Base-by-base conservation (phyloP, 306 rosid genomes). In the Acacia melanoxylon region DNA sequence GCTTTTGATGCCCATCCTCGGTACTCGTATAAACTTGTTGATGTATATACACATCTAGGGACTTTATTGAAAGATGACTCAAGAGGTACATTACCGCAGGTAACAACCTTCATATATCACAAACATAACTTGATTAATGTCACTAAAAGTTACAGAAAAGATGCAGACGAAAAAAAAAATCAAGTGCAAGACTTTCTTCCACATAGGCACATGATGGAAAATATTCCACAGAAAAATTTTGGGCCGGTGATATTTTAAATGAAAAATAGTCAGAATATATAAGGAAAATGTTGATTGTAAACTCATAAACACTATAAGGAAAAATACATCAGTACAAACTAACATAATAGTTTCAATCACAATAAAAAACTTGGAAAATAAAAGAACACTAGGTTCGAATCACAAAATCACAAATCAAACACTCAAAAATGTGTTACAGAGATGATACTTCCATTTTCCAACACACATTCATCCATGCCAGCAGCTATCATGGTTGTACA, bases 1-100 rank as follows among this genome's bases (percentile, higher is more conserved):
- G 92, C 93, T 84, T 94, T 93, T 40, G 98, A 91, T 41, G 88
- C 92, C 98, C 98, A 94, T 75, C 97, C 97, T 35, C 97, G 93
- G 76, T 95, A 95, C 81, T 95, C 97, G 51, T 89, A 91, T 79
- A 95, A 93, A 85, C 94, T 87, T 19, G 97, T 93, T 77, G 97
- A 91, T 2, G 98, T 91, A 78, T 95, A 95, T 19, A 95, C 97
- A 74, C 98, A 95, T 91, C 98, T 90, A 31, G 98, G 94, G 59
- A 95, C 89, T 87, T 90, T 93, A 67, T 89, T 91, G 86, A 89
- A 92, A 81, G 98, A 87, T 78, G 99, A 95, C 85, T 95, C 98
- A 6, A 95, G 98, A 74, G 98, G 97, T 80, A 95, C 91, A 79
- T 93, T 91, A 74, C 98, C 97, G 69, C 98, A 95, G 46, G 98